Percentiles rank a stretch among this genome's conserved stretches.
phyloP scores from a whole-genome alignment of 139 green algal genomes.

The Gonium pectorale region DNA sequence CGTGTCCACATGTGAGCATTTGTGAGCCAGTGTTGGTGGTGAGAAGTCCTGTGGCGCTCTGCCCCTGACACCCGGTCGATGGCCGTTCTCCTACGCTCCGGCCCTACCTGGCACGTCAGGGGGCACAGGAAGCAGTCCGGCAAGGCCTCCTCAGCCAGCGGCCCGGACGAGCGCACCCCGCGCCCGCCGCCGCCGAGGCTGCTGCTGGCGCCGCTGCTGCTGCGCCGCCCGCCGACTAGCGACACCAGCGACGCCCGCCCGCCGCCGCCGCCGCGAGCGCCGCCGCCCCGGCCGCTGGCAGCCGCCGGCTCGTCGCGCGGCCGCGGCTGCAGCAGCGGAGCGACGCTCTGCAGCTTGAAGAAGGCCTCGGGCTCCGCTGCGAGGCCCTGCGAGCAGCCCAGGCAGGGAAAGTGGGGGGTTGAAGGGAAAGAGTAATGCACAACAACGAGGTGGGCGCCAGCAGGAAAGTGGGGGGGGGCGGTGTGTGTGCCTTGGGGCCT shows the following conservation, averaged over 20 bases:
- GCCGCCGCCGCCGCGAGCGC: not conserved
- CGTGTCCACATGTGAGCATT: too few relatives aligned
- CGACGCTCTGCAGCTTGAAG: not conserved
- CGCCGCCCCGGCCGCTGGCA: not conserved
- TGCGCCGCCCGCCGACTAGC: not conserved
- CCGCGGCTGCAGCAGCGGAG: slow-evolving; percentile 4
- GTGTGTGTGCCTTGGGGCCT: too few relatives aligned
- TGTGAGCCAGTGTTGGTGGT: too few relatives aligned
- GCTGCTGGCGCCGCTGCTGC: slow-evolving; percentile 1
- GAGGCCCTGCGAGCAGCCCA: not conserved
- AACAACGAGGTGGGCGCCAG: too few relatives aligned
- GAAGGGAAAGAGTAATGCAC: too few relatives aligned
- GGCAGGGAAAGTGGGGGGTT: too few relatives aligned
- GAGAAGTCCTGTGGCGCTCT: too few relatives aligned
- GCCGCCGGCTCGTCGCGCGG: not conserved
- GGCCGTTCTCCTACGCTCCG: not conserved
- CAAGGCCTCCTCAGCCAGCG: not conserved
- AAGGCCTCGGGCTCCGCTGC: slow-evolving; percentile 15
- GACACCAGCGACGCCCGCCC: not conserved
- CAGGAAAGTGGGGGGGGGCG: too few relatives aligned
- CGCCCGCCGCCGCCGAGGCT: not conserved
- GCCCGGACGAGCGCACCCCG: too few relatives aligned
- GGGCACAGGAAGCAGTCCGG: slow-evolving; percentile 59
- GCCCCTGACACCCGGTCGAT: too few relatives aligned
- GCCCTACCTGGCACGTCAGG: slow-evolving; percentile 46